phyloP scores from a whole-genome alignment of 75 land plant species.

The Azolla pinnata region DNA sequence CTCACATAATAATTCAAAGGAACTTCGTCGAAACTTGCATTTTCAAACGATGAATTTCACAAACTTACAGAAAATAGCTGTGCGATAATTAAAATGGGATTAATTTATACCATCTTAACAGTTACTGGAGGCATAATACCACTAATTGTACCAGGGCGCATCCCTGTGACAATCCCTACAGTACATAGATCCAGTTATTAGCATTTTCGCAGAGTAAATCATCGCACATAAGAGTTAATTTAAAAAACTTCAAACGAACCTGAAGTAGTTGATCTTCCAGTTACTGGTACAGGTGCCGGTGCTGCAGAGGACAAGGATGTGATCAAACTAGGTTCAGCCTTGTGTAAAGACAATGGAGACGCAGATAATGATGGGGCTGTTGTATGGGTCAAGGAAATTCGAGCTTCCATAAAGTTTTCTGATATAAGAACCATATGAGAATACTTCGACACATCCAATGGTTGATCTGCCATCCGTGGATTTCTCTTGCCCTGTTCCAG shows the following conservation, averaged over 20 bases:
- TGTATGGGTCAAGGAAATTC: constrained; percentile 52
- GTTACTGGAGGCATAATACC: not conserved
- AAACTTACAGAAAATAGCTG: too few relatives aligned
- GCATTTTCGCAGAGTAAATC: not conserved
- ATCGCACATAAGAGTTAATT: not conserved
- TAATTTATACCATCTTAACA: not conserved
- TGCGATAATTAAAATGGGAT: too few relatives aligned
- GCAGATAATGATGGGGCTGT: constrained; percentile 11
- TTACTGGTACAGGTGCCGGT: constrained; percentile 28
- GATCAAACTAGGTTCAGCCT: constrained; percentile 39
- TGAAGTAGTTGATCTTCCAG: constrained; percentile 10
- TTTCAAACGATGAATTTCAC: too few relatives aligned
- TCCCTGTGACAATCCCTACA: not conserved
- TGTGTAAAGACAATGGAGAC: constrained; percentile 20
- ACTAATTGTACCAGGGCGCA: not conserved
- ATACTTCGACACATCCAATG: constrained; percentile 45
- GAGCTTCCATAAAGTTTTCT: constrained; percentile 74
- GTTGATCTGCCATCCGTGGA: constrained; percentile 49
- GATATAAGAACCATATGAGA: constrained; percentile 74
- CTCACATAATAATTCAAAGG: not conserved
- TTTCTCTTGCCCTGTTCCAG: constrained; percentile 57
- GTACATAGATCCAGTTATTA: not conserved
- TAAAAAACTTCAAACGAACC: constrained; percentile 1
- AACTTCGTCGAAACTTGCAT: too few relatives aligned
- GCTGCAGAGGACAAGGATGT: constrained; percentile 21